Base-by-base conservation (phyloP, 1,284 basidiomycete genomes). In the Boletus mariae region DNA sequence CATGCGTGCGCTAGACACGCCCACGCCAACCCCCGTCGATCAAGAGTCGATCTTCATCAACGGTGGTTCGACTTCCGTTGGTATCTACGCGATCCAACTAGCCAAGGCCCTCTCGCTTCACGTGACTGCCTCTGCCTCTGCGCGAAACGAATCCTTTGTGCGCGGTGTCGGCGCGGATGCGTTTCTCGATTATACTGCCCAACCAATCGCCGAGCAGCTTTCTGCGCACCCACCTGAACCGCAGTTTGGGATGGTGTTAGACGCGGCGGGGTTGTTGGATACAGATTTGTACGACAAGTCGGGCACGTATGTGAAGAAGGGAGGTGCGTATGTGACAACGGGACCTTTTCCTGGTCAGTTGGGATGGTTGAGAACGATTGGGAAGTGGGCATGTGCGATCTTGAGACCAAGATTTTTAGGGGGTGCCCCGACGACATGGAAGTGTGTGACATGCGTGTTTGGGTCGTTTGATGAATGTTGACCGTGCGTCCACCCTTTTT, bases 61-160 rank as follows among this genome's bases (percentile, higher is more conserved):
- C 44, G 87, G 87, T 0, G 87, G 84, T 0, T 82, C 79, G 17
- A 79, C 83, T 1, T 71, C 79, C 3, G 84, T 87, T 1, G 88
- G 87, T 0, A 73, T 75, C 26, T 76, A 77, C 54, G 85, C 80
- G 0, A 80, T 87, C 40, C 85, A 89, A 61, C 70, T 88, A 28
- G 83, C 84, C 2, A 85, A 84, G 56, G 72, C 76, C 1, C 72
- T 75, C 54, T 82, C 82, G 0, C 75, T 79, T 40, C 76, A 65
- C 10, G 83, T 89, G 1, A 73, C 80, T 9, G 77, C 77, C 0
- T 79, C 77, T 3, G 83, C 82, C 12, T 85, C 82, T 1, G 69
- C 61, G 0, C 76, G 71, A 57, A 87, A 87, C 53, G 68, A 70
- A 20, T 70, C 73, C 0, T 70, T 79, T 29, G 73, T 80, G 20